Conservation (phyloP, 1,139 yeast genomes). For the Arxiozyma heterogenica region DNA sequence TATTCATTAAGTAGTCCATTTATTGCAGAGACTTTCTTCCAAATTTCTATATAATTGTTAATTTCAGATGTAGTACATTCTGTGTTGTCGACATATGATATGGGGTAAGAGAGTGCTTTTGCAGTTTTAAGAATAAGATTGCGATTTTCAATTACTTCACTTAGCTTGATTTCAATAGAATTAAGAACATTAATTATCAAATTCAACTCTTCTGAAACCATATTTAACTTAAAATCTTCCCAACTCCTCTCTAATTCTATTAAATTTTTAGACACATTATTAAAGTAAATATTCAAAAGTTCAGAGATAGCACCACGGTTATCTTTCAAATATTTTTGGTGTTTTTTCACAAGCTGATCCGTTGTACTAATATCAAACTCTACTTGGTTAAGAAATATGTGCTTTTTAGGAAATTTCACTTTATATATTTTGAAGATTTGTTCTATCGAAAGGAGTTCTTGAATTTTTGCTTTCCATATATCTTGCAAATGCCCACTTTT, state of each 20-base stretch:
- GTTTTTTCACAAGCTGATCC: slow-evolving; percentile 35
- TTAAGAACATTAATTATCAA: not conserved
- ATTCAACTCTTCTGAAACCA: not conserved
- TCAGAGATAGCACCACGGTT: slow-evolving; percentile 39
- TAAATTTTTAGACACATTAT: slow-evolving; percentile 34
- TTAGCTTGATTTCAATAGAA: not conserved
- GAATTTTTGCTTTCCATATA: slow-evolving; percentile 3
- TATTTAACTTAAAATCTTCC: slow-evolving; percentile 37
- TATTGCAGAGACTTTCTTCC: not conserved
- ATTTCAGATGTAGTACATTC: not conserved
- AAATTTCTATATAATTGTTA: not conserved
- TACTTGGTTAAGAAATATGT: slow-evolving; percentile 60
- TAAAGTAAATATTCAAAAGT: slow-evolving; percentile 31
- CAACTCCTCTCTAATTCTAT: slow-evolving; percentile 35
- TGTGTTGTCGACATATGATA: not conserved
- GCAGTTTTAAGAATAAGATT: not conserved
- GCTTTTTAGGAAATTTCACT: slow-evolving; percentile 42
- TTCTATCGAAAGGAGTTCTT: slow-evolving; percentile 1
- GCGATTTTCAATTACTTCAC: not conserved
- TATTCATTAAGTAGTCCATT: not conserved
- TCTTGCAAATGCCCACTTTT: not conserved
- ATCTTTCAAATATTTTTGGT: slow-evolving; percentile 35
- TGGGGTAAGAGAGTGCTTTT: not conserved
- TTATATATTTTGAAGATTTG: slow-evolving; percentile 32
- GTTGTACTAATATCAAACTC: slow-evolving; percentile 44